Base-by-base conservation (phyloP, 441 rosid genomes). In the Eruca vesicaria region DNA sequence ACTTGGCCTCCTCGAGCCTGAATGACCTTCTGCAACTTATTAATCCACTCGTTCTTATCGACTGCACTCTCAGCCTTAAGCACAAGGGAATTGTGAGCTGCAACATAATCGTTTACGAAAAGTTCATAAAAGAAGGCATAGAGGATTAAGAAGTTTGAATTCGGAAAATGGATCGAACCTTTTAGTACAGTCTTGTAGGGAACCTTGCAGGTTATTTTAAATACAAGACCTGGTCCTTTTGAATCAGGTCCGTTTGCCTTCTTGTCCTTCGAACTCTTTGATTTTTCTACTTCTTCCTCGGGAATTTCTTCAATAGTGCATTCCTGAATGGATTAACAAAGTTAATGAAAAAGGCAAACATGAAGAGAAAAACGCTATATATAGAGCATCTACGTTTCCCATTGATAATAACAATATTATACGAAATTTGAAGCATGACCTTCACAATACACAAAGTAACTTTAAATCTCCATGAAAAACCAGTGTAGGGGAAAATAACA, bases 131-230 rank as follows among this genome's bases (percentile, higher is more conserved):
- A 18, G 50, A 36, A 20, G 0, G 75, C 15, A 68, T 14, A 63
- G 19, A 64, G 21, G 63, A 64, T 35, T 32, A 57, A 7, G 19
- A 65, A 64, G 28, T 60, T 66, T 48, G 35, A 53, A 61, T n/a
- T 67, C 50, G 71, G 50, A 53, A 59, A 28, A 59, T 29, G 55
- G 57, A 60, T 63, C 41, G 50, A 71, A 94, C 99, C 98, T 89
- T 96, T 96, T 77, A 96, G 68, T 75, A 96, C 97, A 67, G 98
- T 92, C 85, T 96, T 94, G 70, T 96, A 96, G 16, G 93, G 92
- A 77, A 96, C 92, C 83, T 83, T 94, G 84, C 96, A 86, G 61
- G 89, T 90, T 78, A 96, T 82, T 86, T 90, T 94, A 77, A 94
- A 90, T 78, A 87, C 81, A 79, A 96, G 97, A 78, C 80, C 80